Percentiles rank a stretch among this genome's conserved stretches.
These are phyloP conservation scores for Fusarium sp. DNA, from an alignment of 2,329 filamentous ascomycete genomes.

Conservation along the genomic window DNA sequence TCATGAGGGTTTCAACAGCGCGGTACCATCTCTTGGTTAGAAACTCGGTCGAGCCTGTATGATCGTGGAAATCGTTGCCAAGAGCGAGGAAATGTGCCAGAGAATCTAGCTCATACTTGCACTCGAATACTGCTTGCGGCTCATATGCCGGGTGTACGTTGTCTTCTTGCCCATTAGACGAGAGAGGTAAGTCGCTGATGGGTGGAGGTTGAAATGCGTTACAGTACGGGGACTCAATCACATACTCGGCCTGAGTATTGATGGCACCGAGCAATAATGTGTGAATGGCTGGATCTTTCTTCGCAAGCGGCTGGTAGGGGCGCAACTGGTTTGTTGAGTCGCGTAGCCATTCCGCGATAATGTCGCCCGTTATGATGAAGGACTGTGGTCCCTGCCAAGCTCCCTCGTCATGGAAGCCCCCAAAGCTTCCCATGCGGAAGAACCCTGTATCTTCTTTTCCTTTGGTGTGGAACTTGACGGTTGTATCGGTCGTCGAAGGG, in stretches of 20 bases:
- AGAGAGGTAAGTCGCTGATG: slow-evolving; percentile 77
- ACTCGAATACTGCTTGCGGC: slow-evolving; percentile 88
- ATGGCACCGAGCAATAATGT: slow-evolving; percentile 90
- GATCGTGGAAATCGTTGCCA: slow-evolving; percentile 84
- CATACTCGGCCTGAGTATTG: slow-evolving; percentile 94
- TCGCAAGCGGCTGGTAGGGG: slow-evolving; percentile 87
- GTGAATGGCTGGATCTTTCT: slow-evolving; percentile 80
- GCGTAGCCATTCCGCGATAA: slow-evolving; percentile 91
- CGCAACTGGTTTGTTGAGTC: slow-evolving; percentile 94
- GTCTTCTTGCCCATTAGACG: slow-evolving; percentile 84
- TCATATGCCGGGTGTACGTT: slow-evolving; percentile 88
- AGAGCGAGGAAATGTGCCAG: slow-evolving; percentile 90
- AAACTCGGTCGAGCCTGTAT: slow-evolving; percentile 82
- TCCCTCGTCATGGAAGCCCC: slow-evolving; percentile 57
- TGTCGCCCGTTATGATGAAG: slow-evolving; percentile 93
- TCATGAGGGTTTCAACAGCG: slow-evolving; percentile 79
- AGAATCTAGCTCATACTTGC: slow-evolving; percentile 98
- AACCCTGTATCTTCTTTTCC: slow-evolving; percentile 57
- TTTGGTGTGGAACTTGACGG: slow-evolving; percentile 85
- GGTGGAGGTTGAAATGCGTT: slow-evolving; percentile 97
- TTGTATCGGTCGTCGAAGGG: slow-evolving; percentile 86
- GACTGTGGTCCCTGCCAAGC: slow-evolving; percentile 88
- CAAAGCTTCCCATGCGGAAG: slow-evolving; percentile 48
- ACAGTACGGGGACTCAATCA: slow-evolving; percentile 95
- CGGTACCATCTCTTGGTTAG: slow-evolving; percentile 80